Base-by-base conservation (phyloP, 2,329 filamentous ascomycete species). In the Grosmannia clavigera region DNA sequence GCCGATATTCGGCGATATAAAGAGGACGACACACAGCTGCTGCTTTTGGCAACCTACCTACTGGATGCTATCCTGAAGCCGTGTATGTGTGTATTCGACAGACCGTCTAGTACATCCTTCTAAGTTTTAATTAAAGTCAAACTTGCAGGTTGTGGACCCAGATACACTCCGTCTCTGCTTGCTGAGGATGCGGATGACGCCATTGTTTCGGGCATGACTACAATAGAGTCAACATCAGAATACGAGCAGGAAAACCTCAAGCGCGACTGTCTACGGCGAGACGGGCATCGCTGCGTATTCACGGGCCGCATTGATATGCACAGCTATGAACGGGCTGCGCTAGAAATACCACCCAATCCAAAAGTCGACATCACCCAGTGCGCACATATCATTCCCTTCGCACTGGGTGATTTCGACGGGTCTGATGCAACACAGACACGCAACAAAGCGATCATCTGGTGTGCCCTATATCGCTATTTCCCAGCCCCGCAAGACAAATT, bases 401-500 rank as follows among this genome's bases (percentile, higher is more conserved):
- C 56, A 22, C 31, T 58, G 19, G 56, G 56, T 9, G 25, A 25
- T 29, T 58, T 58, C 46, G 56, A 58, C 48, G 56, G 51, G 9
- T 19, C 16, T 1, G 46, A 58, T 51, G 43, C 56, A n/a, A n/a
- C 29, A 9, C 56, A 58, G 19, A 58, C 56, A 9, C 27, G 56
- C 5, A 58, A 58, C 56, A 58, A 51, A 22, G 56, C 43, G 5
- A 51, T 58, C 19, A 58, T 58, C 22, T 58, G 56, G 56, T 51
- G 11, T 40, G 53, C 53, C 16, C 19, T 64, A 5, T 51, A 62
- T 43, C 58, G 60, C 1, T 64, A 64, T n/a, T 64, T 63, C 38
- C 63, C 59, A 2, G 58, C 29, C 5, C 10, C 60, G 1, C 7
- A 40, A 1, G 54, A 14, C 40, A 55, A 52, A n/a, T 58, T 61